phyloP scores from a whole-genome alignment of 2,329 filamentous ascomycete species.

The Hyphodiscus sp. region DNA sequence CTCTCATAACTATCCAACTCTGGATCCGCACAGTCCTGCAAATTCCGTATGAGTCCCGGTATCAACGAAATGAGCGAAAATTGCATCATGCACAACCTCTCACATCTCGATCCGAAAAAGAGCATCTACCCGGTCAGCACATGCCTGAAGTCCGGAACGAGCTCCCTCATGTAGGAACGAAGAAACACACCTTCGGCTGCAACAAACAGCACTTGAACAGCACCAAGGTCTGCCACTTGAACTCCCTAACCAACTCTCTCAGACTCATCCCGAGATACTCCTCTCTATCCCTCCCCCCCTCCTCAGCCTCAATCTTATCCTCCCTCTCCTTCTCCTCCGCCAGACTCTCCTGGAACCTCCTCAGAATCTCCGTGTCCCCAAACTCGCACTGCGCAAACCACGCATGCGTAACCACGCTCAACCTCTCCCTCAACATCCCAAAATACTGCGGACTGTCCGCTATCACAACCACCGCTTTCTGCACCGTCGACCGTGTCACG shows the following conservation, averaged over 20 bases:
- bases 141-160: too few relatives aligned
- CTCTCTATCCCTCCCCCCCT: constrained; percentile 66
- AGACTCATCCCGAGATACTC: constrained; percentile 85
- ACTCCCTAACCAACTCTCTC: constrained; percentile 87
- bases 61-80: constrained; percentile 95
- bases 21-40: constrained; percentile 96
- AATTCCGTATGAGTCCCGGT: constrained; percentile 79
- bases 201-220: constrained; percentile 89
- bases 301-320: constrained; percentile 48
- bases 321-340: constrained; percentile 60
- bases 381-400: constrained; percentile 98
- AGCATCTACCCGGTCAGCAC: constrained; percentile 63
- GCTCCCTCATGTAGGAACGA: not conserved
- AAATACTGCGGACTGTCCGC: constrained; percentile 86
- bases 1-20: constrained; percentile 79
- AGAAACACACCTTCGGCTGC: constrained; percentile 72
- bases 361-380: constrained; percentile 80
- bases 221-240: constrained; percentile 89
- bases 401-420: constrained; percentile 84
- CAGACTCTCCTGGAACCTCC: constrained; percentile 86
- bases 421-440: constrained; percentile 80
- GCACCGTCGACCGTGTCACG: constrained; percentile 94
- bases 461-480: constrained; percentile 96
- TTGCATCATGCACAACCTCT: constrained; percentile 95
- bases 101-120: constrained; percentile 95